phyloP scores from a whole-genome alignment of 345 rosid genomes.

The Moringa oleifera region DNA sequence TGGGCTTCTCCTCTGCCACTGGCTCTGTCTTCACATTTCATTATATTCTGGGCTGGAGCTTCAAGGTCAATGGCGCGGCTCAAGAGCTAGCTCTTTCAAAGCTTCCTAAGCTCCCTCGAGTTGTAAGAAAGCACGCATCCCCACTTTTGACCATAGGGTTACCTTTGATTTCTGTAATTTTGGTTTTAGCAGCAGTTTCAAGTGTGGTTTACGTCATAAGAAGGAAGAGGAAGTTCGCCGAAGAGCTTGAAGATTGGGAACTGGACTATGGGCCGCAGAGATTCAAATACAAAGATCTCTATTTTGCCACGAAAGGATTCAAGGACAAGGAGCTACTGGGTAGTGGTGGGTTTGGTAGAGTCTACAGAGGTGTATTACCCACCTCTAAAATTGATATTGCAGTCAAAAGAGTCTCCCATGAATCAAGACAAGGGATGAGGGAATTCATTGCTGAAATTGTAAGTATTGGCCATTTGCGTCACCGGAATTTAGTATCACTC shows the following conservation, averaged over 20 bases:
- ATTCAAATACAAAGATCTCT: constrained; percentile 58
- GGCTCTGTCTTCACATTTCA: constrained; percentile 81
- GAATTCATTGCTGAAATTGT: constrained; percentile 84
- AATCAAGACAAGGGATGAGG: constrained; percentile 79
- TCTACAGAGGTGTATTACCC: constrained; percentile 61
- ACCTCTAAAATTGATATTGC: constrained; percentile 51
- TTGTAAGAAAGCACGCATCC: constrained; percentile 20
- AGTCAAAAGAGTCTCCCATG: constrained; percentile 69
- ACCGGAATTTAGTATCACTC: constrained; percentile 74
- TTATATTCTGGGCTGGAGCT: constrained; percentile 81
- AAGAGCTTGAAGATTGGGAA: constrained; percentile 74
- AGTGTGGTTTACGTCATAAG: constrained; percentile 24
- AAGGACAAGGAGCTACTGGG: constrained; percentile 66
- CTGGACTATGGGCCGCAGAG: constrained; percentile 73
- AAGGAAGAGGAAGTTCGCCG: constrained; percentile 54
- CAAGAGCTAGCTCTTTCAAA: constrained; percentile 43
- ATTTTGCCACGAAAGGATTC: constrained; percentile 65
- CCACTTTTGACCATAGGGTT: constrained; percentile 39
- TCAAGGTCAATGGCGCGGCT: constrained; percentile 52
- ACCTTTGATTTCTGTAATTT: constrained; percentile 23
- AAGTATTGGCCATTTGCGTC: constrained; percentile 87
- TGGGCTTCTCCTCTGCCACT: constrained; percentile 84
- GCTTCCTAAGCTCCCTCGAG: constrained; percentile 48
- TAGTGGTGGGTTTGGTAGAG: constrained; percentile 77
- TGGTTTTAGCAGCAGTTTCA: constrained; percentile 15